phyloP scores from a whole-genome alignment of 176 grass and related monocot genomes.

The Cenchrus fungigraminus region DNA sequence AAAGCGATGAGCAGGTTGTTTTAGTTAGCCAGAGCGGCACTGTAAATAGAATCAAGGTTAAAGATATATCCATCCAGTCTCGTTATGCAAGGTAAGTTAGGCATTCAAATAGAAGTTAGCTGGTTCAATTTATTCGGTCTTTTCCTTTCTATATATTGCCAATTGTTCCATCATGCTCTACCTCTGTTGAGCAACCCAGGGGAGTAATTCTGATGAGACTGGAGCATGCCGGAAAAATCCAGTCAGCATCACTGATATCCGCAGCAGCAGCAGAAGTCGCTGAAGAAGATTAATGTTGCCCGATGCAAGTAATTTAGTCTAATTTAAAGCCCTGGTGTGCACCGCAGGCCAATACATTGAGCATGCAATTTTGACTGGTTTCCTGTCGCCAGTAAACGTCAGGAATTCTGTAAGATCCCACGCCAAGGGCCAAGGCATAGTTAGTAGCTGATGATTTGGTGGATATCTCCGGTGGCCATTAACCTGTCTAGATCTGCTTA shows the following conservation, averaged over 20 bases:
- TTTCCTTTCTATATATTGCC: not conserved
- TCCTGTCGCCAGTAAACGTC: conserved; percentile 5
- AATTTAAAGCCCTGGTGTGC: not conserved
- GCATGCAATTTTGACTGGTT: conserved; percentile 34
- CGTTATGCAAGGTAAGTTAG: conserved; percentile 54
- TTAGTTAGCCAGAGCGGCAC: conserved; percentile 93
- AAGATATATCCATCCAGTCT: conserved; percentile 78
- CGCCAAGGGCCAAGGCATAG: not conserved
- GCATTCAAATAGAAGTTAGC: not conserved
- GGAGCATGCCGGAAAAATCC: conserved; percentile 88
- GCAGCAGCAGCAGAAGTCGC: conserved; percentile 44
- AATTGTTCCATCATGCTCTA: conserved; percentile 22
- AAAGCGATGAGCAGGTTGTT: conserved; percentile 90
- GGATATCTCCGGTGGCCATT: not conserved
- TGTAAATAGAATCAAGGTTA: conserved; percentile 92
- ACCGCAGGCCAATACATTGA: conserved; percentile 9
- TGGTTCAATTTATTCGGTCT: not conserved
- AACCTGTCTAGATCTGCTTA: conserved; percentile 25
- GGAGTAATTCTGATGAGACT: conserved; percentile 98
- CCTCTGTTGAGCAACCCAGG: conserved; percentile 44
- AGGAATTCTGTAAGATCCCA: conserved; percentile 9
- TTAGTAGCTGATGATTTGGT: conserved; percentile 4
- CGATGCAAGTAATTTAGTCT: not conserved
- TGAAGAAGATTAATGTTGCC: conserved; percentile 36
- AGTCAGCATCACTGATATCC: conserved; percentile 84